These are phyloP conservation scores for Fomitopsis pinicola DNA, from an alignment of 1,284 basidiomycete genomes.

Conservation along the genomic window DNA sequence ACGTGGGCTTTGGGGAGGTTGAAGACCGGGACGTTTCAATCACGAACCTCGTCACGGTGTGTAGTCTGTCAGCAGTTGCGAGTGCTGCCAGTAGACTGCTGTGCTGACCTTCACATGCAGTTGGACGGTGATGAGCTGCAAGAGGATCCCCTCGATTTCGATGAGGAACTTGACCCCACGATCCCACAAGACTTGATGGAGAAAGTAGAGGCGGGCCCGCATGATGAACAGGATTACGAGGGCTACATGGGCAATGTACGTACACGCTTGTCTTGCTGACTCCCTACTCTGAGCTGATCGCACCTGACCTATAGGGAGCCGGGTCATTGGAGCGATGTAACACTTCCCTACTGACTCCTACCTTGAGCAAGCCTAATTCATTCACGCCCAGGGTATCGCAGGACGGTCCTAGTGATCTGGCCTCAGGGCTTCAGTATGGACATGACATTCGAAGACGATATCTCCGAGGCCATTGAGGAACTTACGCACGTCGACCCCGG, in stretches of 20 bases:
- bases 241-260: constrained; percentile 35
- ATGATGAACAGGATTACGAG: background rate
- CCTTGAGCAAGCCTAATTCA: too few relatives aligned
- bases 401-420: background rate
- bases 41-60: constrained; percentile 25
- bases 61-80: background rate
- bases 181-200: constrained; percentile 26
- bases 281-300: too few relatives aligned
- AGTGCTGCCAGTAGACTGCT: background rate
- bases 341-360: background rate
- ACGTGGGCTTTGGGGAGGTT: constrained; percentile 28
- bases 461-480: background rate
- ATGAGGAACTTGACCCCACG: constrained; percentile 23
- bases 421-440: background rate
- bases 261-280: background rate
- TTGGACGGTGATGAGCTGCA: constrained; percentile 27
- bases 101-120: constrained; percentile 13
- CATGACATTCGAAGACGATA: background rate
- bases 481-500: background rate
- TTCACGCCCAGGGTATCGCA: background rate
- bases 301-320: constrained; percentile 8
- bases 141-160: constrained; percentile 19
- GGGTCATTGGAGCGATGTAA: constrained; percentile 15
- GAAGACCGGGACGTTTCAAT: constrained; percentile 21
- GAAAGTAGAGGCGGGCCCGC: background rate